Conservation (phyloP, 2,329 filamentous ascomycete species). For the Aspergillus texensis region DNA sequence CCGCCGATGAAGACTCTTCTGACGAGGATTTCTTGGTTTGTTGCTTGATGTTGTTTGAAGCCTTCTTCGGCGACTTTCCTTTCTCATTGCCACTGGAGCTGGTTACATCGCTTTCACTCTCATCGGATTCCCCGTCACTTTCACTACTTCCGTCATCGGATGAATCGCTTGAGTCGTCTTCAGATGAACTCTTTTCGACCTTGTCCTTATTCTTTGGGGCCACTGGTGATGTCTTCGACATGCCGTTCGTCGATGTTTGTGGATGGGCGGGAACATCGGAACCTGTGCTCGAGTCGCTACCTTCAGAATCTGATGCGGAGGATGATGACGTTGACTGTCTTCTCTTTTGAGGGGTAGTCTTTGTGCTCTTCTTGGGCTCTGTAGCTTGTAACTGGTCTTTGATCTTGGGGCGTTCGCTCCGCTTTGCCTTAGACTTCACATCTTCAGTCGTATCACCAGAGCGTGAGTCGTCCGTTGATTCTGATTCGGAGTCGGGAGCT, state of each 20-base stretch:
- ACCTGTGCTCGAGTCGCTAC: not conserved
- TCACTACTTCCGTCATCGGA: not conserved
- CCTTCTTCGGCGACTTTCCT: not conserved
- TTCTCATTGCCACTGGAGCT: slow-evolving; percentile 7
- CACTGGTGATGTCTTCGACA: not conserved
- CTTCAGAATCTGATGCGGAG: not conserved
- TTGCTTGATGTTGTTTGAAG: not conserved
- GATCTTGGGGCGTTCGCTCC: not conserved
- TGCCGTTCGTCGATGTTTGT: not conserved
- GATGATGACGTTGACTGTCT: not conserved
- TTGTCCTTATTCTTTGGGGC: not conserved
- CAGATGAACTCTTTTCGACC: not conserved
- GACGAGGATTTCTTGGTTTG: not conserved
- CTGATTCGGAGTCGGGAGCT: not conserved
- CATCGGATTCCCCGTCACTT: slow-evolving; percentile 12
- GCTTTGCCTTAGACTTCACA: not conserved
- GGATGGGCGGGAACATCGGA: not conserved
- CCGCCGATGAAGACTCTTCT: not conserved
- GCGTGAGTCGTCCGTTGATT: slow-evolving; percentile 1
- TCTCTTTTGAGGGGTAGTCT: not conserved
- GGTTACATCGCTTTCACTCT: slow-evolving; percentile 14
- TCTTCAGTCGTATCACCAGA: not conserved
- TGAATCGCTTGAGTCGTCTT: not conserved
- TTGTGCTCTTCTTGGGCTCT: not conserved
- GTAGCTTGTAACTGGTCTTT: not conserved